These are phyloP conservation scores for Termitomyces titanicus DNA, from an alignment of 768 basidiomycete species.

Conservation along the genomic window DNA sequence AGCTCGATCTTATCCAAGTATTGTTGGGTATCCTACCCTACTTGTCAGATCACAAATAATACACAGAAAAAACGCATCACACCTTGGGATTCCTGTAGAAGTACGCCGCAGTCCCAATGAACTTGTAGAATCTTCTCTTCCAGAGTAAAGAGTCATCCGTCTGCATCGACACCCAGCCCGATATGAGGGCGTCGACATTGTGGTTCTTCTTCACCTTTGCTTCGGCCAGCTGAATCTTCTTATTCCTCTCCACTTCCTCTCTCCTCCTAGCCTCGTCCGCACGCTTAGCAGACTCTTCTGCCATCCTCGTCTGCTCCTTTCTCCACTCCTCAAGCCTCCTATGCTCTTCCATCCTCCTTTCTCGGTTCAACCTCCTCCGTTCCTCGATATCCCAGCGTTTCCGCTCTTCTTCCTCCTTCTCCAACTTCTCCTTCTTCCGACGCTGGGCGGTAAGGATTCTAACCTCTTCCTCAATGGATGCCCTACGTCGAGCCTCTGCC, in stretches of 20 bases:
- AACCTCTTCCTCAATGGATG: constrained; percentile 38
- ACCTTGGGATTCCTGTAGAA: constrained; percentile 55
- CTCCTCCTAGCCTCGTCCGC: constrained; percentile 38
- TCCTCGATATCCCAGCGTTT: constrained; percentile 42
- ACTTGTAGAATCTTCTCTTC: constrained; percentile 64
- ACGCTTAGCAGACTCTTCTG: constrained; percentile 41
- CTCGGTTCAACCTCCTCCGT: constrained; percentile 41
- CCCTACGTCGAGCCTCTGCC: constrained; percentile 38
- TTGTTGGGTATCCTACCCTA: constrained; percentile 32
- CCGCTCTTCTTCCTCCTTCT: constrained; percentile 44
- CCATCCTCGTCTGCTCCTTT: constrained; percentile 39
- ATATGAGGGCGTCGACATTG: constrained; percentile 31
- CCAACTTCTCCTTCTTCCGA: constrained; percentile 33
- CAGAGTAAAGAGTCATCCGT: constrained; percentile 49
- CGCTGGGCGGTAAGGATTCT: constrained; percentile 32
- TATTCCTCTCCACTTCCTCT: constrained; percentile 40
- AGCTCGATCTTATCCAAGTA: constrained; percentile 43
- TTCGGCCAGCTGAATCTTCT: constrained; percentile 43
- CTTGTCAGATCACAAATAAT: background rate
- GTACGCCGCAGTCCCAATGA: constrained; percentile 41
- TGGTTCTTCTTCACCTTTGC: constrained; percentile 35
- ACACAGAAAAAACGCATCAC: constrained; percentile 2
- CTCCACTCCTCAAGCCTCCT: constrained; percentile 51
- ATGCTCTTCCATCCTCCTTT: constrained; percentile 48
- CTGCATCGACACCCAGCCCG: constrained; percentile 65